Base-by-base conservation (phyloP, 2,329 filamentous ascomycete genomes). In the Pseudocercospora pini-densiflorae region DNA sequence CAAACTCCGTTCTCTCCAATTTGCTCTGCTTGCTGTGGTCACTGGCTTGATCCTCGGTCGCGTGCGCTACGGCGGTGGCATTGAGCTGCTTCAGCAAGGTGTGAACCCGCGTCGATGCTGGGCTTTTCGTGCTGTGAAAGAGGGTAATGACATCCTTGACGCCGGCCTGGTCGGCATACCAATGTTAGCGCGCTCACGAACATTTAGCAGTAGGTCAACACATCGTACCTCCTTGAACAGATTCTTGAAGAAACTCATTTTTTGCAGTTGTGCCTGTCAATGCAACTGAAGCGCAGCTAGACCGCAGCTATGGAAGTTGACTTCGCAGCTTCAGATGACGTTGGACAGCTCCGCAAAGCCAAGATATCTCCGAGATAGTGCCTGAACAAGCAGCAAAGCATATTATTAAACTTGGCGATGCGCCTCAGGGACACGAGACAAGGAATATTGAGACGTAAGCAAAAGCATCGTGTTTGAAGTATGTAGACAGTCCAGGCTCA, bases 81-180 rank as follows among this genome's bases (percentile, higher is more conserved):
- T 92, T 91, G 33, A 89, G 86, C 81, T 94, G 89, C 82, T 95
- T 96, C 67, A 98, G 87, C 61, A 97, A 82, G 49, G 87, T 90
- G 68, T 90, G 87, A 33, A 91, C 90, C 67, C 90, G 88, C 59
- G 88, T 84, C 3, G 94, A 97, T 70, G 90, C 85, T 23, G 90
- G 87, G 62, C 87, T 87, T 74, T 85, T 86, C 65, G 94, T 88
- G 80, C 92, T 92, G 87, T 97, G 94, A 86, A 98, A 99, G 84
- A 99, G 90, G 68, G 94, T 98, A 78, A 98, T 88, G 72, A 97
- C 92, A 84, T 98, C 94, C 75, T 84, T 84, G 69, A 80, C 79
- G 72, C 81, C 82, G 59, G 79, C 76, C 82, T 72, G 5, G 24
- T 27, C 8, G 40, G 21, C 24, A 29, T 16, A 36, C 47, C 23